A percentile compares a stretch with the other conserved stretches of the same genome.
phyloP scores from a whole-genome alignment of 176 grass and related monocot species.

The Phyllostachys edulis region DNA sequence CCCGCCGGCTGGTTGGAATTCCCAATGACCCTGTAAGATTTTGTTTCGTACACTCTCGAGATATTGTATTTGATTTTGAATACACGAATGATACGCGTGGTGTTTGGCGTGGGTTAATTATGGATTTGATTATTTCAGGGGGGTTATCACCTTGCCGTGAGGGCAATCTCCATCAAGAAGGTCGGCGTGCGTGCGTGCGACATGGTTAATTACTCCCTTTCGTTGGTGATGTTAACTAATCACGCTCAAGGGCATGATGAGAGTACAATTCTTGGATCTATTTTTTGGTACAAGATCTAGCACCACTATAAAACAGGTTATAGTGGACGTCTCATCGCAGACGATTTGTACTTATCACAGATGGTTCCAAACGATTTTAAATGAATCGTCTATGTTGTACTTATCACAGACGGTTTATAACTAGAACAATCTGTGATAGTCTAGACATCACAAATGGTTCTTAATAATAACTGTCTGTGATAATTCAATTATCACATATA shows the following conservation, averaged over 20 bases:
- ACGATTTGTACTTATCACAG: too few relatives aligned
- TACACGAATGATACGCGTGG: not conserved
- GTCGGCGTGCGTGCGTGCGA: not conserved
- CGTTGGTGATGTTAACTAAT: slow-evolving; percentile 28
- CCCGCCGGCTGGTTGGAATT: not conserved
- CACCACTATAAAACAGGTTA: too few relatives aligned
- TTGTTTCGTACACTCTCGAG: not conserved
- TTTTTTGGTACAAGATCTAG: not conserved
- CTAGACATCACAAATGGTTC: too few relatives aligned
- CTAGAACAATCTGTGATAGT: too few relatives aligned
- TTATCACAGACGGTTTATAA: too few relatives aligned
- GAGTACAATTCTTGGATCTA: slow-evolving; percentile 24
- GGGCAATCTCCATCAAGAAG: slow-evolving; percentile 19
- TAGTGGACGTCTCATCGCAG: too few relatives aligned
- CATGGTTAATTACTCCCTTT: slow-evolving; percentile 8
- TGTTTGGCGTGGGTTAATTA: not conserved
- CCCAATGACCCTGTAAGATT: not conserved
- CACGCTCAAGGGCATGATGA: slow-evolving; percentile 22
- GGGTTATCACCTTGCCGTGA: slow-evolving; percentile 4
- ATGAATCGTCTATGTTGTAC: too few relatives aligned
- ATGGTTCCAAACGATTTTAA: too few relatives aligned
- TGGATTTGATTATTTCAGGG: not conserved
- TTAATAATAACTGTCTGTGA: too few relatives aligned
- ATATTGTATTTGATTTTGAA: slow-evolving; percentile 10
- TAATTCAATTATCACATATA: too few relatives aligned